Conservation (phyloP, 2,329 filamentous ascomycete species). For the Chaetomiaceae sp. region DNA sequence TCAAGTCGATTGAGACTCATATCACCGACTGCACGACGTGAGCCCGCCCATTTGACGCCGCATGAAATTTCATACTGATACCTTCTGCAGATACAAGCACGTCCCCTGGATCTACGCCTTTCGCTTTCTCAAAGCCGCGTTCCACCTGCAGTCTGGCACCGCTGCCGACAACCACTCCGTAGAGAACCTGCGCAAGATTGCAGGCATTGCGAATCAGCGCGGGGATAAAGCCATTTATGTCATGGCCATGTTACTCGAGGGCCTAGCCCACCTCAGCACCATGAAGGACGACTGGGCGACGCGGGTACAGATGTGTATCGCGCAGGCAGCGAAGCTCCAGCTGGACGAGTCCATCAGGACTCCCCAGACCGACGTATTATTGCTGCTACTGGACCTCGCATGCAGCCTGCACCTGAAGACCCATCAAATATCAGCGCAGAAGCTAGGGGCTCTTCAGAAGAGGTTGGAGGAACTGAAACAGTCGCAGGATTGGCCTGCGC, state of each 20-base stretch:
- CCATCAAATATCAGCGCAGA: constrained; percentile 49
- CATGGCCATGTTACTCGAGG: constrained; percentile 61
- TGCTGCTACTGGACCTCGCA: constrained; percentile 62
- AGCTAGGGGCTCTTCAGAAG: constrained; percentile 56
- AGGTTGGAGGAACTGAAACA: constrained; percentile 52
- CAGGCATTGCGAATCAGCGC: constrained; percentile 50
- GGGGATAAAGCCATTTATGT: constrained; percentile 60
- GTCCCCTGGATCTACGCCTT: constrained; percentile 71
- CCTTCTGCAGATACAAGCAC: constrained; percentile 49
- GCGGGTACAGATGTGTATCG: constrained; percentile 65
- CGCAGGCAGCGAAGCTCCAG: constrained; percentile 66
- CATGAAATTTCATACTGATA: constrained; percentile 19
- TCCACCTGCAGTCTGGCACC: constrained; percentile 57
- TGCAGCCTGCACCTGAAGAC: constrained; percentile 61
- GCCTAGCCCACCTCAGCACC: constrained; percentile 60
- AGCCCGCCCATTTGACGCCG: constrained; percentile 23
- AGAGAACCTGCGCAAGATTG: constrained; percentile 62
- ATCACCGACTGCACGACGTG: constrained; percentile 63
- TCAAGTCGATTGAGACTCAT: constrained; percentile 64
- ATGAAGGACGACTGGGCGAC: constrained; percentile 61
- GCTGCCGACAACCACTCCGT: constrained; percentile 57
- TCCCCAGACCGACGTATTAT: constrained; percentile 59
- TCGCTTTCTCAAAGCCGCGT: constrained; percentile 64
- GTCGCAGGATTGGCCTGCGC: constrained; percentile 39
- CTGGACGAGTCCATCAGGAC: constrained; percentile 57